phyloP scores from a whole-genome alignment of 2,329 filamentous ascomycete species.

The Claviceps fusiformis region DNA sequence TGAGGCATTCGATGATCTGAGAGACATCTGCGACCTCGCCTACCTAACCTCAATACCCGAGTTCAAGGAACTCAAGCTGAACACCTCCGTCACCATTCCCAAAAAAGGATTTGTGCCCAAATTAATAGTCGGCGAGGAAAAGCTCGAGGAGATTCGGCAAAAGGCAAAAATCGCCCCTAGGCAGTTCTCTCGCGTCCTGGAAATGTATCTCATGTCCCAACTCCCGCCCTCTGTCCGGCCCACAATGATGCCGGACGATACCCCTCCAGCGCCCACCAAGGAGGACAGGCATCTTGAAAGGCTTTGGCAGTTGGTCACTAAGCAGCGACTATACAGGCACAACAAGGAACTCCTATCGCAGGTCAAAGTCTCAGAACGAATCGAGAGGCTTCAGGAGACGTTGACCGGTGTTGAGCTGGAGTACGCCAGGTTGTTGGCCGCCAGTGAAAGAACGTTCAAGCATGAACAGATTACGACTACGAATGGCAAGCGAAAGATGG shows the following conservation, averaged over 20 bases:
- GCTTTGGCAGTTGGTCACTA: constrained; percentile 63
- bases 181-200: constrained; percentile 63
- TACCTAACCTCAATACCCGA: constrained; percentile 46
- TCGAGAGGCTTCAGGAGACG: constrained; percentile 59
- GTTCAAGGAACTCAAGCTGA: constrained; percentile 43
- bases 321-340: constrained; percentile 62
- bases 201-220: constrained; percentile 58
- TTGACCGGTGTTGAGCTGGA: constrained; percentile 56
- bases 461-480: constrained; percentile 10
- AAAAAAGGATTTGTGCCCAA: constrained; percentile 31
- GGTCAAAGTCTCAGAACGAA: constrained; percentile 52
- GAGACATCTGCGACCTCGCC: constrained; percentile 59
- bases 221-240: constrained; percentile 44
- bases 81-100: constrained; percentile 36
- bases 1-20: constrained; percentile 67
- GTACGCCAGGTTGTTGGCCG: constrained; percentile 51
- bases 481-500: constrained; percentile 34
- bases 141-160: constrained; percentile 42
- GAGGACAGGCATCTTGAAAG: constrained; percentile 49
- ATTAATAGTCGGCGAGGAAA: constrained; percentile 43
- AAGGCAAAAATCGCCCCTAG: constrained; percentile 59
- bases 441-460: constrained; percentile 25
- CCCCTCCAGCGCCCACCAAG: constrained; percentile 30
- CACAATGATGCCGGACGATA: constrained; percentile 28
- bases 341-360: constrained; percentile 60